A percentile compares a stretch with the other conserved stretches of the same genome.
phyloP scores from a whole-genome alignment of 225 moss, liverwort and hornwort genomes.

The Sphagnum tenellum region DNA sequence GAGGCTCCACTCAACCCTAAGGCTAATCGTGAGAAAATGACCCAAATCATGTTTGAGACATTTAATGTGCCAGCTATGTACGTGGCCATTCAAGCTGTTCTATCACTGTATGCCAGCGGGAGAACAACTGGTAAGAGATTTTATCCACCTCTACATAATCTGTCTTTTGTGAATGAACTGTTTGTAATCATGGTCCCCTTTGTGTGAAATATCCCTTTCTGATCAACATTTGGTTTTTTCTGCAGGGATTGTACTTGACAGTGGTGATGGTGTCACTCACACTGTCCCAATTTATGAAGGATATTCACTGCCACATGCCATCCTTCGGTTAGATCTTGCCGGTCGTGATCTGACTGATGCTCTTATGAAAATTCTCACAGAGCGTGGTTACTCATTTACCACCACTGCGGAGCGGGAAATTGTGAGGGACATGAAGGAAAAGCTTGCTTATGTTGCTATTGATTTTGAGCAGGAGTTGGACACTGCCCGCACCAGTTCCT shows the following conservation, averaged over 20 bases:
- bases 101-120: slow-evolving; percentile 54
- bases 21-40: slow-evolving; percentile 71
- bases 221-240: slow-evolving; percentile 8
- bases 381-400: slow-evolving; percentile 96
- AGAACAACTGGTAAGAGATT: slow-evolving; percentile 43
- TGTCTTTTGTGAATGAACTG: no score
- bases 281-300: slow-evolving; percentile 68
- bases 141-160: no score
- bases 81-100: slow-evolving; percentile 53
- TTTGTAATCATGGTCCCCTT: no score
- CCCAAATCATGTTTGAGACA: slow-evolving; percentile 63
- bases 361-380: slow-evolving; percentile 92
- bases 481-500: slow-evolving; percentile 43
- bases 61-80: slow-evolving; percentile 59
- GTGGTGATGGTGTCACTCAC: slow-evolving; percentile 58
- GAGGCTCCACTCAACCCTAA: slow-evolving; percentile 60
- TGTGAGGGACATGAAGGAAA: slow-evolving; percentile 98
- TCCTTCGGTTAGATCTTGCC: slow-evolving; percentile 91
- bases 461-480: slow-evolving; percentile 55
- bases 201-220: no score
- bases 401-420: slow-evolving; percentile 96
- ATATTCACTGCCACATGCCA: slow-evolving; percentile 87
- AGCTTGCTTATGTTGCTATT: slow-evolving; percentile 57
- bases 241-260: slow-evolving; percentile 51
- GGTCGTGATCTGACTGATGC: slow-evolving; percentile 97